Evolutionary conservation across 2,329 filamentous ascomycete genomes (phyloP).

Genomic region (Neopestalotiopsis rosae): DNA sequence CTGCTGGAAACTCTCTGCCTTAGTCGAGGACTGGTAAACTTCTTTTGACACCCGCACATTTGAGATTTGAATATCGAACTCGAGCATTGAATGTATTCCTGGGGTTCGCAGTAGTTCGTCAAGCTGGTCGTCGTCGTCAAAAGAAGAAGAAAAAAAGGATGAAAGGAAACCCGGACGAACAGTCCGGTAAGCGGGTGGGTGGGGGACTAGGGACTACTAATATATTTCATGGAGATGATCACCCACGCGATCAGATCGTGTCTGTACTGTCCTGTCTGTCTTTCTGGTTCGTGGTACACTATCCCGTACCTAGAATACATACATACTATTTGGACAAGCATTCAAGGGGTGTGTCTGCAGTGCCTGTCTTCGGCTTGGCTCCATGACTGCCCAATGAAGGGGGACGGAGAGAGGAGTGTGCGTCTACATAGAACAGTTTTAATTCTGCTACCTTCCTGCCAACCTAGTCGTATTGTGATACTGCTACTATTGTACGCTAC

Average conservation of each 20-base stretch:
- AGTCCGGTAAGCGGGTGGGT: slow-evolving; percentile 16
- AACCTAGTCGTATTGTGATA: slow-evolving; percentile 15
- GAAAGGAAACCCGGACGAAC: slow-evolving; percentile 11
- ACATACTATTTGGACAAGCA: neutral
- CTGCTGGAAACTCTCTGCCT: slow-evolving; percentile 24
- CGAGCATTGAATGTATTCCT: slow-evolving; percentile 8
- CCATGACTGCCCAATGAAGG: neutral
- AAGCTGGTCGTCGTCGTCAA: slow-evolving; percentile 1
- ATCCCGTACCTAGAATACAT: neutral
- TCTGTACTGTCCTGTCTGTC: too few species aligned
- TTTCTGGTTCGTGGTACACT: neutral
- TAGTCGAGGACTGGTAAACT: slow-evolving; percentile 16
- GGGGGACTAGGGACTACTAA: slow-evolving; percentile 19
- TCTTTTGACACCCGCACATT: neutral
- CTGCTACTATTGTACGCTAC: neutral
- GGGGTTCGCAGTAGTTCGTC: neutral
- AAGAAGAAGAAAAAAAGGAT: slow-evolving; percentile 1
- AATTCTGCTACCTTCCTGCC: neutral
- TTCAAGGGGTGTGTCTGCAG: slow-evolving; percentile 1
- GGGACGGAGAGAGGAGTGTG: neutral
- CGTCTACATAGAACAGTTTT: neutral
- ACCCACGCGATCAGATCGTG: slow-evolving; percentile 19
- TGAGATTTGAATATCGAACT: neutral
- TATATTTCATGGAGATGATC: slow-evolving; percentile 22
- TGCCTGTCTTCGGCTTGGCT: neutral